phyloP scores from a whole-genome alignment of 164 flowering plant genomes.

The Platanus orientalis region DNA sequence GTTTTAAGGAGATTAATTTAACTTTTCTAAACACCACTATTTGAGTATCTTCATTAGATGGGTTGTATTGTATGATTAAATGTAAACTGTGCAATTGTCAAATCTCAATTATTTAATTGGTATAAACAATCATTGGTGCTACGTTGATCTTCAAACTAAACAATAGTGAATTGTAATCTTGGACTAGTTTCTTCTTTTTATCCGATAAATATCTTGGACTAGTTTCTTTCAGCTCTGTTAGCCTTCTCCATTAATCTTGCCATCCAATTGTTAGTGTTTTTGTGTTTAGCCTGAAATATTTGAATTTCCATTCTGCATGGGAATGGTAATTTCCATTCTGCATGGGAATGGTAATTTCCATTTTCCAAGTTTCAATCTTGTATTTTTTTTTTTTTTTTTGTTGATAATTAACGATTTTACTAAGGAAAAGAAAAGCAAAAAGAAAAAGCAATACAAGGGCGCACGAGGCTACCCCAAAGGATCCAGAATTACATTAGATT shows the following conservation, averaged over 20 bases:
- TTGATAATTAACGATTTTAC: too few species aligned
- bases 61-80: background rate
- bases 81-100: background rate
- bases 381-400: background rate
- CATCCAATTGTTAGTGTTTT: background rate
- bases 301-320: background rate
- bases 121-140: background rate
- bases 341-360: too few species aligned
- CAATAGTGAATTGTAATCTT: background rate
- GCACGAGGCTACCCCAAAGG: too few species aligned
- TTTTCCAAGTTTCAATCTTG: background rate
- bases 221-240: slow-evolving; percentile 19
- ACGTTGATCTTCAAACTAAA: background rate
- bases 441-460: too few species aligned
- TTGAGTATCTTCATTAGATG: too few species aligned
- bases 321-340: too few species aligned
- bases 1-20: too few species aligned
- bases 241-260: background rate
- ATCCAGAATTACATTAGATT: too few species aligned
- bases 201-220: too few species aligned
- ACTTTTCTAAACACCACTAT: too few species aligned
- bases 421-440: too few species aligned
- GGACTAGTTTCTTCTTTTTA: background rate
- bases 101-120: background rate
- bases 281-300: background rate